phyloP scores from a whole-genome alignment of 2,329 filamentous ascomycete species.

The Diaporthe sp. region DNA sequence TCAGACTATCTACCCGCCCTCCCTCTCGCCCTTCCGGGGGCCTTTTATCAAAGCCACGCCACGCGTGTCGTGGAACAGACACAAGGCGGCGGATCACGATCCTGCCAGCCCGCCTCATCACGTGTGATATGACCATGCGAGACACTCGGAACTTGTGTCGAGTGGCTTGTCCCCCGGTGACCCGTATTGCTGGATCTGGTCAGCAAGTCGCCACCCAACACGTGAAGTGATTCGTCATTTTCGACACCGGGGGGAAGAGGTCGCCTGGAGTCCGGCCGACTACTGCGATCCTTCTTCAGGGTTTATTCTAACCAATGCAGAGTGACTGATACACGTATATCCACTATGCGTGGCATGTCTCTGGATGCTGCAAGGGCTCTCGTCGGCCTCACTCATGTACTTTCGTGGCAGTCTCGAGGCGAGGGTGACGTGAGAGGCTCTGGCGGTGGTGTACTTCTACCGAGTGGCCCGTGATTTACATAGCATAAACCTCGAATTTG shows the following conservation, averaged over 20 bases:
- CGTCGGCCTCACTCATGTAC: background rate
- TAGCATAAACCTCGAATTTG: background rate
- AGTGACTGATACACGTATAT: background rate
- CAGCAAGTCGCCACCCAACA: background rate
- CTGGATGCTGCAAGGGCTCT: background rate
- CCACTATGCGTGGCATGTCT: too few species aligned
- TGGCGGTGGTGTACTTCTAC: too few species aligned
- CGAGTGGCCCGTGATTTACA: background rate
- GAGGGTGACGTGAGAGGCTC: background rate
- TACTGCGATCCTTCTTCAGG: background rate
- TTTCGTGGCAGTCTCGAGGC: background rate
- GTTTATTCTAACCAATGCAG: background rate
- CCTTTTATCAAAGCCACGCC: background rate
- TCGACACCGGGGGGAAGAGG: background rate
- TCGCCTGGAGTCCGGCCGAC: conserved; percentile 1
- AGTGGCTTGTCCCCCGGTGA: background rate
- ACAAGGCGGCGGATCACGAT: conserved; percentile 8
- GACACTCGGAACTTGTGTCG: background rate
- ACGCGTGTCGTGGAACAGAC: conserved; percentile 7
- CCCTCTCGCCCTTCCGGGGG: too few species aligned
- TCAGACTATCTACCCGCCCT: background rate
- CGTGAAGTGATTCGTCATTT: conserved; percentile 1
- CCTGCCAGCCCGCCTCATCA: conserved; percentile 2
- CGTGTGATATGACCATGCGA: conserved; percentile 14
- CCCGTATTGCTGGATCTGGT: conserved; percentile 4